These are phyloP conservation scores for Rhododendron williamsianum DNA, from an alignment of 148 eudicot species.

Conservation along the genomic window DNA sequence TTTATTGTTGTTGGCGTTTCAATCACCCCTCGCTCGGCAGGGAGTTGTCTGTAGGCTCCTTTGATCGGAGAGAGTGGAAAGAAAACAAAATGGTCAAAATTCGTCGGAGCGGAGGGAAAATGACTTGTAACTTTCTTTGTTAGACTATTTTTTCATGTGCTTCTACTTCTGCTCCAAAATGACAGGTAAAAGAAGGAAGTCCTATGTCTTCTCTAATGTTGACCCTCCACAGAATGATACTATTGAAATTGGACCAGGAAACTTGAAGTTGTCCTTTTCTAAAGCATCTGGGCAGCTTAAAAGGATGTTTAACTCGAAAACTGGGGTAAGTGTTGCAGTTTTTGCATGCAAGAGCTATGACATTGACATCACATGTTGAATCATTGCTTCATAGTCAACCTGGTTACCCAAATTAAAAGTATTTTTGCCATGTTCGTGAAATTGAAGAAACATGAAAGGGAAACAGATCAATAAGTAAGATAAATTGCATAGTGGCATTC, in stretches of 20 bases:
- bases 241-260: slow-evolving; percentile 72
- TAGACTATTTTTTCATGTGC: background rate
- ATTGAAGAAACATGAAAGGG: too few species aligned
- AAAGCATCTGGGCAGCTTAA: slow-evolving; percentile 49
- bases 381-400: too few species aligned
- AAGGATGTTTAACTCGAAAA: slow-evolving; percentile 51
- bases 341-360: too few species aligned
- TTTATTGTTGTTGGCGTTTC: background rate
- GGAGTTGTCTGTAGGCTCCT: background rate
- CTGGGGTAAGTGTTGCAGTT: slow-evolving; percentile 41
- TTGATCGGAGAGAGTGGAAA: background rate
- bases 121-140: background rate
- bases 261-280: slow-evolving; percentile 72
- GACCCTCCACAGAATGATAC: slow-evolving; percentile 32
- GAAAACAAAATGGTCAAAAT: background rate
- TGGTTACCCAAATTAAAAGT: too few species aligned
- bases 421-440: too few species aligned
- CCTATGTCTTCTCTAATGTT: slow-evolving; percentile 13
- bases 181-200: slow-evolving; percentile 34
- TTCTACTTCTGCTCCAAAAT: slow-evolving; percentile 9
- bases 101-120: background rate
- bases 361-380: too few species aligned
- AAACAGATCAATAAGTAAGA: too few species aligned
- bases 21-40: background rate
- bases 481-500: background rate